Conservation (phyloP, 2,329 filamentous ascomycete species). For the Stachybotrys chlorohalonatus region DNA sequence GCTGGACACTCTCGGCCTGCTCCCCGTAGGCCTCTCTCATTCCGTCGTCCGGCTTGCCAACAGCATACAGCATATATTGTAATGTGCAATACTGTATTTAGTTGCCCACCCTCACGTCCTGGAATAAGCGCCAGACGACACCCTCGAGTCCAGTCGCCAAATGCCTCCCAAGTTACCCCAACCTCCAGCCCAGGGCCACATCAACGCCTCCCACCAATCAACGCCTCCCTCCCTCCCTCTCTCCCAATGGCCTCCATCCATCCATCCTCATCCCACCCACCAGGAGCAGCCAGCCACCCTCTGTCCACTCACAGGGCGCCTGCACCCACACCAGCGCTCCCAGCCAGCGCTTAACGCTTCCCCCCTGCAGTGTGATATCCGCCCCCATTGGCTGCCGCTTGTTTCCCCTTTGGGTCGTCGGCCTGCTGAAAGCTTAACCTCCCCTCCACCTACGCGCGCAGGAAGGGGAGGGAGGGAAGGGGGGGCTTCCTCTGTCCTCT, state of each 20-base stretch:
- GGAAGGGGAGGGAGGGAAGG: background rate
- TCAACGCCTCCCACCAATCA: background rate
- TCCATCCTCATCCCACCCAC: background rate
- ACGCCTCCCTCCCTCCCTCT: background rate
- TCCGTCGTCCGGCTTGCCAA: too few species aligned
- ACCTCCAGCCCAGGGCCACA: background rate
- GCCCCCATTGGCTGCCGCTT: constrained; percentile 17
- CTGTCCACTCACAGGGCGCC: background rate
- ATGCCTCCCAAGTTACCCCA: background rate
- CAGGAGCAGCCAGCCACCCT: background rate
- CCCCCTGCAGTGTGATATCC: constrained; percentile 20
- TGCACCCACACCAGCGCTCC: background rate
- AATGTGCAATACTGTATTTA: constrained; percentile 7
- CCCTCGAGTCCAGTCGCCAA: background rate
- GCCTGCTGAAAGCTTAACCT: background rate
- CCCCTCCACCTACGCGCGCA: background rate
- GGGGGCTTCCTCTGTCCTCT: background rate
- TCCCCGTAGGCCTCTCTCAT: too few species aligned
- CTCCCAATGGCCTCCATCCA: background rate
- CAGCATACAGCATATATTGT: too few species aligned
- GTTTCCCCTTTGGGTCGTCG: constrained; percentile 5
- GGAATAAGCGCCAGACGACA: background rate
- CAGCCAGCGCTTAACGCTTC: constrained; percentile 9
- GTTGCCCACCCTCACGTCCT: constrained; percentile 3
- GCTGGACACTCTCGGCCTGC: too few species aligned